Evolutionary conservation across 2,329 filamentous ascomycete genomes (phyloP).

Genomic region (Botryotinia convoluta): DNA sequence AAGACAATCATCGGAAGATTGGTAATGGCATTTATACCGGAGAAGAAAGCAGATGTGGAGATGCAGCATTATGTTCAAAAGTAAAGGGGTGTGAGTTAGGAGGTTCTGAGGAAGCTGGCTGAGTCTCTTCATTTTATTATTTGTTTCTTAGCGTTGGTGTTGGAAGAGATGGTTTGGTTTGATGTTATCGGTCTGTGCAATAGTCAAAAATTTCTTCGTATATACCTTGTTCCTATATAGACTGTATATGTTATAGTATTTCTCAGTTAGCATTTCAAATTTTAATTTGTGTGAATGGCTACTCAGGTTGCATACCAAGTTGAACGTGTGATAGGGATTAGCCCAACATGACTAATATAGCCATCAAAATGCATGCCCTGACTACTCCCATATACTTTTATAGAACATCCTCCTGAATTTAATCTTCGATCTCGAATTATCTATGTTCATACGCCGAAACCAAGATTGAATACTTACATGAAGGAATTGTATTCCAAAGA

Average conservation of each 20-base stretch:
- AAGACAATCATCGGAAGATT: conserved; percentile 34
- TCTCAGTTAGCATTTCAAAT: not conserved
- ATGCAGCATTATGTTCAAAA: conserved; percentile 9
- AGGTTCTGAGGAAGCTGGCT: not conserved
- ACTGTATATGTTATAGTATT: not conserved
- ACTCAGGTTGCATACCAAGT: not conserved
- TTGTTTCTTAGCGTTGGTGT: not conserved
- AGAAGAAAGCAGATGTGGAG: conserved; percentile 10
- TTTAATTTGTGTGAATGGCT: not conserved
- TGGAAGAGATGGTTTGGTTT: not conserved
- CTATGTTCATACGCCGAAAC: not conserved
- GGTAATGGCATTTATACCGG: conserved; percentile 22
- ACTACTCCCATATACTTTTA: accelerated
- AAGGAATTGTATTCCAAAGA: not conserved
- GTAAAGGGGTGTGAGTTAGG: not conserved
- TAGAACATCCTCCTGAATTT: too few species aligned
- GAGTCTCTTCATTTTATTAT: not conserved
- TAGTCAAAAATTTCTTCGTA: not conserved
- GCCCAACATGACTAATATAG: not conserved
- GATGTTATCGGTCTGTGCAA: not conserved
- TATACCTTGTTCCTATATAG: not conserved
- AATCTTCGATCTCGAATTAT: not conserved
- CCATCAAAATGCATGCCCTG: not conserved
- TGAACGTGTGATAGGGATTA: not conserved
- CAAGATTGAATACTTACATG: not conserved